These are phyloP conservation scores for Ceratobasidium sp. DNA, from an alignment of 1,284 basidiomycete species.

Conservation along the genomic window DNA sequence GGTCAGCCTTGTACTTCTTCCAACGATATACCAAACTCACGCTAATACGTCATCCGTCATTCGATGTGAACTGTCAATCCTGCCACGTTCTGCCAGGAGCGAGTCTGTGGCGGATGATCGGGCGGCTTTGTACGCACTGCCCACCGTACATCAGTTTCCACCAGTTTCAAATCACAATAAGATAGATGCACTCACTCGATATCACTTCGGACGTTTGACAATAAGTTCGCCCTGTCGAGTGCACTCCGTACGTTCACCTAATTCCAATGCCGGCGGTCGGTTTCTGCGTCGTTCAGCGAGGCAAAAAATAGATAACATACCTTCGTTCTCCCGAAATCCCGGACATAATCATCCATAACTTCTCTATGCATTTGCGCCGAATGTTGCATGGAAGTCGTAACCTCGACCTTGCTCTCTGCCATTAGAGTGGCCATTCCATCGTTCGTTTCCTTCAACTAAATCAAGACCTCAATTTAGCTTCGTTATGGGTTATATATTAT, in stretches of 20 bases:
- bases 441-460: constrained; percentile 85
- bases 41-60: constrained; percentile 95
- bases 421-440: constrained; percentile 79
- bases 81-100: constrained; percentile 86
- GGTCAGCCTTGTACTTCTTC: background rate
- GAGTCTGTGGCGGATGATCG: constrained; percentile 86
- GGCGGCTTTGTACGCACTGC: constrained; percentile 81
- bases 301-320: constrained; percentile 60
- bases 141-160: background rate
- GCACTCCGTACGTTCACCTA: constrained; percentile 87
- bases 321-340: constrained; percentile 88
- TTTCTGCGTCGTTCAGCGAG: background rate
- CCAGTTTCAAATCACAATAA: background rate
- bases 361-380: constrained; percentile 93
- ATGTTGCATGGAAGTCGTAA: constrained; percentile 88
- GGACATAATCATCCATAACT: constrained; percentile 87
- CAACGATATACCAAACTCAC: constrained; percentile 64
- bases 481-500: background rate
- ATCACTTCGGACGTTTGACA: constrained; percentile 94
- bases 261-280: background rate
- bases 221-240: constrained; percentile 86
- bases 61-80: constrained; percentile 91
- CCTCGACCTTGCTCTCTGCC: constrained; percentile 78
- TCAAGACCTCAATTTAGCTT: background rate
- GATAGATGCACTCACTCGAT: constrained; percentile 77